Percentiles rank a stretch among this genome's conserved stretches.
phyloP scores from a whole-genome alignment of 352 stramenopile species.

The Plasmopara muralis region DNA sequence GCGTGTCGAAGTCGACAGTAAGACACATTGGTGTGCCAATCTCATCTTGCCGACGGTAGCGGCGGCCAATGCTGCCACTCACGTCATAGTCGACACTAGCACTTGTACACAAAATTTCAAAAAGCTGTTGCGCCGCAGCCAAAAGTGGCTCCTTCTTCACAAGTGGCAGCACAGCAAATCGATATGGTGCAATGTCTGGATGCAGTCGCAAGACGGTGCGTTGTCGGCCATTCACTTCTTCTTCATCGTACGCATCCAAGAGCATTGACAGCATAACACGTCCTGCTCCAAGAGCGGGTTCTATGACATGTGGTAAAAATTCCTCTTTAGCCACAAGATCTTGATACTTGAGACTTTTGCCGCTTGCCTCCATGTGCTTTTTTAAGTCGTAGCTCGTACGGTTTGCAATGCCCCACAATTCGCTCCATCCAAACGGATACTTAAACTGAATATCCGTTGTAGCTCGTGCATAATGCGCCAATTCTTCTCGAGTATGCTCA shows the following conservation, averaged over 20 bases:
- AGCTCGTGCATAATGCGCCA: constrained; percentile 95
- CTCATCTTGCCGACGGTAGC: constrained; percentile 96
- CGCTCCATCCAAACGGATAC: constrained; percentile 95
- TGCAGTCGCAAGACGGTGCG: constrained; percentile 89
- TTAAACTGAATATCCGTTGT: constrained; percentile 97
- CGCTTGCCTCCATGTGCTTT: constrained; percentile 91
- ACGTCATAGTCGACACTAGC: constrained; percentile 91
- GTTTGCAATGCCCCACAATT: constrained; percentile 95
- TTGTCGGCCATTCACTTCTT: constrained; percentile 83
- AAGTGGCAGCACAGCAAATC: constrained; percentile 89
- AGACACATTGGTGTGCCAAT: constrained; percentile 96
- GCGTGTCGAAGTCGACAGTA: constrained; percentile 96
- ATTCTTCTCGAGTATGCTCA: constrained; percentile 86
- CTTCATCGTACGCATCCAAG: constrained; percentile 92
- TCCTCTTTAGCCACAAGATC: constrained; percentile 65
- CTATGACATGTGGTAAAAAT: constrained; percentile 95
- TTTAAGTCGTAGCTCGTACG: constrained; percentile 94
- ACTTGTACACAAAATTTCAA: constrained; percentile 78
- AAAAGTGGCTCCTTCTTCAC: constrained; percentile 94
- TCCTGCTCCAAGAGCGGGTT: constrained; percentile 87
- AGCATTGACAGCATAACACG: constrained; percentile 92
- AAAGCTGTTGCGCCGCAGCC: constrained; percentile 85
- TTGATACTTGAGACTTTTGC: constrained; percentile 83
- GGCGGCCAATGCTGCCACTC: constrained; percentile 77
- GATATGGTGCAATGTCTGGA: constrained; percentile 91